These are phyloP conservation scores for Tetradesmus obliquus DNA, from an alignment of 139 green algal genomes.

Conservation along the genomic window DNA sequence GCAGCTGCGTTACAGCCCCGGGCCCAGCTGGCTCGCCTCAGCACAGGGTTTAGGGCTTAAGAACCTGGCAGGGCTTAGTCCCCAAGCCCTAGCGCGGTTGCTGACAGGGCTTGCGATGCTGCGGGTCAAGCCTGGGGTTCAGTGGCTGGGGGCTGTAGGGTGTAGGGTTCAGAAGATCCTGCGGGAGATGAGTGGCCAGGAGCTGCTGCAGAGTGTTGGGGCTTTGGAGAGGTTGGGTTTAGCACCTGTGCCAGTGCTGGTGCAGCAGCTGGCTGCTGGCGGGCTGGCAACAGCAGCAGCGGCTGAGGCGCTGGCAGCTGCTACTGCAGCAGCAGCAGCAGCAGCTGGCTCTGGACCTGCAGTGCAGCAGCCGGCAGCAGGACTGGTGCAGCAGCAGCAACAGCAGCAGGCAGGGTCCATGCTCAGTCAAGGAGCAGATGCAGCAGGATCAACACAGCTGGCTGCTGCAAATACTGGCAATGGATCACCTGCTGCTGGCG, in stretches of 20 bases:
- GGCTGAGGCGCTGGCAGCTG: background rate
- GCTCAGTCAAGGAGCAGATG: background rate
- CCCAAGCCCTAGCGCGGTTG: background rate
- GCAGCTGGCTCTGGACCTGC: background rate
- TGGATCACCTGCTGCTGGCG: background rate
- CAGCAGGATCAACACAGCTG: background rate
- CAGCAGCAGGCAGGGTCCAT: background rate
- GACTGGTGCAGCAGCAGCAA: constrained; percentile 4
- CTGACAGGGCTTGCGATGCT: constrained; percentile 33
- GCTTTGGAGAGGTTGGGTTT: constrained; percentile 29
- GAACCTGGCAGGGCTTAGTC: background rate
- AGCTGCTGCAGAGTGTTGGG: constrained; percentile 26
- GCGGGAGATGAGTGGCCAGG: constrained; percentile 7
- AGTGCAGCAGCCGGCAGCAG: background rate
- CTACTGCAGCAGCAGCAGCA: constrained; percentile 5
- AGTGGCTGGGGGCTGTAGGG: constrained; percentile 6
- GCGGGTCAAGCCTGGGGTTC: background rate
- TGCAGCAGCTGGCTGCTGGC: background rate
- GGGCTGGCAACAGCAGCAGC: background rate
- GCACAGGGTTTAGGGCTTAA: background rate
- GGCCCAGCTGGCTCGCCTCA: background rate
- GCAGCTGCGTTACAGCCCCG: constrained; percentile 23
- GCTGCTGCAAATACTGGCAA: background rate
- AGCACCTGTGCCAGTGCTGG: background rate
- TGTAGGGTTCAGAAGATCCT: background rate